A percentile compares a stretch with the other conserved stretches of the same genome.
Evolutionary conservation across 306 rosid species (phyloP).

Genomic region (Acacia melanoxylon): DNA sequence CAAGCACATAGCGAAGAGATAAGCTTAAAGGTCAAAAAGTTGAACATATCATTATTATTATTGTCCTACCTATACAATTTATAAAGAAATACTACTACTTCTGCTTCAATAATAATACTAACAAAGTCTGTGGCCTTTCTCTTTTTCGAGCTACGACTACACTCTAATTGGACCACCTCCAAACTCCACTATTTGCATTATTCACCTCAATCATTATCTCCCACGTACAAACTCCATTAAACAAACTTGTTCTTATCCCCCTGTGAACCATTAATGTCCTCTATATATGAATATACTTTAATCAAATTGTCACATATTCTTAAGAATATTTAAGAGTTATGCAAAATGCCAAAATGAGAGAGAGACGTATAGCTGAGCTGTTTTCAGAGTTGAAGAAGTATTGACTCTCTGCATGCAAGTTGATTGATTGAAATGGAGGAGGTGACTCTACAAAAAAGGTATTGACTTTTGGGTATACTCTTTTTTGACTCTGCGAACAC

Average conservation of each 20-base stretch:
- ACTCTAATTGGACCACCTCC: not conserved
- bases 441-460: not conserved
- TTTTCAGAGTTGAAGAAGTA: not conserved
- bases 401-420: not conserved
- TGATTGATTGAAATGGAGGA: not conserved
- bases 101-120: not conserved
- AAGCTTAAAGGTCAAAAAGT: not conserved
- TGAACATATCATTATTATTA: not conserved
- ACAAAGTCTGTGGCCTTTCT: not conserved
- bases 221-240: not conserved
- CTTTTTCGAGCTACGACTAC: not conserved
- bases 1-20: not conserved
- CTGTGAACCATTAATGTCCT: too few species aligned
- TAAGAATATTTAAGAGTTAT: too few species aligned
- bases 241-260: too few species aligned
- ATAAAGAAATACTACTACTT: not conserved
- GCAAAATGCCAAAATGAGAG: not conserved
- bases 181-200: conserved; percentile 25
- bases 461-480: not conserved
- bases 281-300: too few species aligned
- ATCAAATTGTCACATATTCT: too few species aligned
- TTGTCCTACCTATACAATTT: not conserved
- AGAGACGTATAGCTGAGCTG: not conserved
- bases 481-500: not conserved
- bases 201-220: not conserved